Evolutionary conservation across 2,329 filamentous ascomycete genomes (phyloP).

Genomic region (Colletotrichum paranaense): DNA sequence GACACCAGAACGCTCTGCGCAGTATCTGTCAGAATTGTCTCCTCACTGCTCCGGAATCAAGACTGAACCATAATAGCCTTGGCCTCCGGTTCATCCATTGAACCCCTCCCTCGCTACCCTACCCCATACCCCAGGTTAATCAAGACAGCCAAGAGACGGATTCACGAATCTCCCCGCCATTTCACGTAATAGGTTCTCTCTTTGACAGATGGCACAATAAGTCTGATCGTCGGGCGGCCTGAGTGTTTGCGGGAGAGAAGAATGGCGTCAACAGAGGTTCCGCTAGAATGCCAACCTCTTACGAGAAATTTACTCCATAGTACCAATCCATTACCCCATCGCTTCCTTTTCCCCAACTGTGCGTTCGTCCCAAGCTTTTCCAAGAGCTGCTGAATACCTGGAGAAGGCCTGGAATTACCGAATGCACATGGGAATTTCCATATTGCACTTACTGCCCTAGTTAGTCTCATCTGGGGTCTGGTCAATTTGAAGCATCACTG

Average conservation of each 20-base stretch:
- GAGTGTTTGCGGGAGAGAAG: neutral
- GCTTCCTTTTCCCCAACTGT: conserved; percentile 20
- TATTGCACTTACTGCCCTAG: conserved; percentile 8
- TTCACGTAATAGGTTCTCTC: conserved; percentile 1
- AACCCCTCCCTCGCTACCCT: neutral
- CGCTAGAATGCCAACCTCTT: conserved; percentile 19
- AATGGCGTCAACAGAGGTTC: conserved; percentile 13
- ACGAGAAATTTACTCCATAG: conserved; percentile 29
- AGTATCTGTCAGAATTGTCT: neutral
- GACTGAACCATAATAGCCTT: neutral
- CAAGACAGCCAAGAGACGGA: neutral
- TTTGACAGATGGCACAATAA: neutral
- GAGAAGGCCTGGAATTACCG: neutral
- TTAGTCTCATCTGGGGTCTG: neutral
- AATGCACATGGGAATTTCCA: neutral
- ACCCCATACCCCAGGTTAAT: conserved; percentile 23
- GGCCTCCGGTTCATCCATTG: neutral
- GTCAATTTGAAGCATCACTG: neutral
- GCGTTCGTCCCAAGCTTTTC: neutral
- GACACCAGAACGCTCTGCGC: neutral
- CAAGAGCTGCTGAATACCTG: neutral
- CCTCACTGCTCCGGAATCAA: neutral
- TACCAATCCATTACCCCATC: conserved; percentile 3
- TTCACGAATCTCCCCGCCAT: neutral
- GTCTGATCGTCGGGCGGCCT: neutral